Evolutionary conservation across 1,284 basidiomycete genomes (phyloP).

Genomic region (Cyathus pygmaeus): DNA sequence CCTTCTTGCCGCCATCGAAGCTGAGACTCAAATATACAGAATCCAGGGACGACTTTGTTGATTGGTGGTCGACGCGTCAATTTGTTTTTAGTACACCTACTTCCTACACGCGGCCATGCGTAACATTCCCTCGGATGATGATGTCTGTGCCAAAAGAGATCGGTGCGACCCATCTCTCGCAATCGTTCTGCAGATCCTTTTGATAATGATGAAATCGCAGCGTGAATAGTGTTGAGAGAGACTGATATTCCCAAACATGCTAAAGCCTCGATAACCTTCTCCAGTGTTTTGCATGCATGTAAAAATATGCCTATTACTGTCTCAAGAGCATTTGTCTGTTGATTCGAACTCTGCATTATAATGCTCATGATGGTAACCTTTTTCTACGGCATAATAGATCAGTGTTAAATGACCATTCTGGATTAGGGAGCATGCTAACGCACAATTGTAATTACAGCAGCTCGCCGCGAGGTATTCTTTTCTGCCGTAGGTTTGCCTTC

Average conservation of each 20-base stretch:
- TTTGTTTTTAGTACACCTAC: too few relatives aligned
- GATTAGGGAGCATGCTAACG: not conserved
- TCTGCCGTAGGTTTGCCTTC: not conserved
- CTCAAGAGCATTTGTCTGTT: slow-evolving; percentile 4
- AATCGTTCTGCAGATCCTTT: slow-evolving; percentile 12
- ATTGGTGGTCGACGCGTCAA: too few relatives aligned
- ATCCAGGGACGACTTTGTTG: too few relatives aligned
- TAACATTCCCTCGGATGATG: too few relatives aligned
- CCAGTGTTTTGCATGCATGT: slow-evolving; percentile 34
- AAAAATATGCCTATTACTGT: slow-evolving; percentile 34
- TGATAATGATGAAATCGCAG: slow-evolving; percentile 25
- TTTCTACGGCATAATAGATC: not conserved
- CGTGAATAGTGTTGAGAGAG: slow-evolving; percentile 29
- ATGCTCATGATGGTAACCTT: not conserved
- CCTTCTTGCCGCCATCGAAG: too few relatives aligned
- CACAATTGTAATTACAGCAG: not conserved
- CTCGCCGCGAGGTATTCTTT: not conserved
- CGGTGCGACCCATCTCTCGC: slow-evolving; percentile 22
- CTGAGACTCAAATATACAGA: too few relatives aligned
- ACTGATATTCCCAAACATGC: slow-evolving; percentile 35
- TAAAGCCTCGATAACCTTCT: slow-evolving; percentile 33
- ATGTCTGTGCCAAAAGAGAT: too few relatives aligned
- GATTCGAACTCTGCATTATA: not conserved
- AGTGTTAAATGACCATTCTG: not conserved
- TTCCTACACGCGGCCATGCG: too few relatives aligned